Evolutionary conservation across 2,329 filamentous ascomycete species (phyloP).

Genomic region (Penicillium sp.): DNA sequence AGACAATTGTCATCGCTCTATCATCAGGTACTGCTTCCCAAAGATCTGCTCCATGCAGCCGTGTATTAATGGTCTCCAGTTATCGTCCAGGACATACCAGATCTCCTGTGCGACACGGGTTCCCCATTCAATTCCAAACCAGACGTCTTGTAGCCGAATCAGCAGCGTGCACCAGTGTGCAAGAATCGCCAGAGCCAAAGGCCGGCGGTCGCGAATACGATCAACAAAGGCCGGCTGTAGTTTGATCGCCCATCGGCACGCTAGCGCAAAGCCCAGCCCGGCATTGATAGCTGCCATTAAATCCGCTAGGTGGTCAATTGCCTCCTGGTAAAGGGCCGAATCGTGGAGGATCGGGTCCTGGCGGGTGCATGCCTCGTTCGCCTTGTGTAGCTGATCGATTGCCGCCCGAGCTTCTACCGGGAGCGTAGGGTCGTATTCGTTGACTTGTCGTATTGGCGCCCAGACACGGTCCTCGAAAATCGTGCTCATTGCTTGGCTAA

Average conservation of each 20-base stretch:
- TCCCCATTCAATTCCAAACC: constrained; percentile 72
- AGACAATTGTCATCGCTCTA: constrained; percentile 1
- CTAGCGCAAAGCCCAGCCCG: constrained; percentile 57
- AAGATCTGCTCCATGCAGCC: constrained; percentile 39
- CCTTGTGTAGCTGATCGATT: constrained; percentile 31
- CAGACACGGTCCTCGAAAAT: constrained; percentile 35
- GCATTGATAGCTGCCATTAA: constrained; percentile 31
- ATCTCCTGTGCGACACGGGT: constrained; percentile 69
- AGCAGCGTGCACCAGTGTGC: constrained; percentile 66
- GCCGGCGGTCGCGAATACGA: constrained; percentile 42
- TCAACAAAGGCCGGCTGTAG: constrained; percentile 41
- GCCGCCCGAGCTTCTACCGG: constrained; percentile 27
- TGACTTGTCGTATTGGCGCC: constrained; percentile 33
- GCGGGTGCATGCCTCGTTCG: constrained; percentile 31
- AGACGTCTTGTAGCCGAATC: constrained; percentile 61
- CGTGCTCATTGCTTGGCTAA: constrained; percentile 27
- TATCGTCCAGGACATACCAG: constrained; percentile 37
- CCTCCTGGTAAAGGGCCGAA: constrained; percentile 26
- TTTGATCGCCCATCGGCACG: constrained; percentile 45
- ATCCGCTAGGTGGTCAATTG: constrained; percentile 35
- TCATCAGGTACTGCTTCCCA: constrained; percentile 26
- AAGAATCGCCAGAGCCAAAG: constrained; percentile 60
- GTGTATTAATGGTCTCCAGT: constrained; percentile 36
- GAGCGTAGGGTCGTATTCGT: constrained; percentile 27
- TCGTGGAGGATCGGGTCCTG: constrained; percentile 30